Evolutionary conservation across 1,139 yeast species (phyloP), one percentile per base, ranked within the genome.

Genomic region (Kazachstania sp.): DNA sequence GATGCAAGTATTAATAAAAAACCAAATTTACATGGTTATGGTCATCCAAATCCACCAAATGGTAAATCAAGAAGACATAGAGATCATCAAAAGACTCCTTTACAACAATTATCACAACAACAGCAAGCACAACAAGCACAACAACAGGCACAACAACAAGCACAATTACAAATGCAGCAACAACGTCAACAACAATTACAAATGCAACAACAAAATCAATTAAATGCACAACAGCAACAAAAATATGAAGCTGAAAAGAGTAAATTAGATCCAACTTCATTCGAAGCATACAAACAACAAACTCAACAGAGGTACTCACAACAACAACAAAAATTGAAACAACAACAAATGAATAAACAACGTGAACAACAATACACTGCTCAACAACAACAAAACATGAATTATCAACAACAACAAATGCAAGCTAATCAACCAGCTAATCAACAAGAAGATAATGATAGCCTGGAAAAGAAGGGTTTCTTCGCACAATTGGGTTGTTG

Each of bases 21-120:
- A 63, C 87, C 92, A 48, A 84, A 84, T 58, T 67, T 84, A 51
- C 92, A 84, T 65, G 94, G 94, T 13, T 84, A 84, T 62, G 96
- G 96, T 45, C 79, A 77, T 58, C 80, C 82, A 56, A 75, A 73
- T 51, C 80, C 80, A 42, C 78, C 79, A 51, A 68, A 67, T 46
- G 71, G 67, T 32, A 69, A 70, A 55, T 63, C 64, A 46, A 68
- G 68, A 51, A 70, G 67, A 55, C 68, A 65, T 49, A 66, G 66
- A 57, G 64, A 60, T 50, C 58, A 64, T n/a, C 43, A 43, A 16
- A 35, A 19, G 32, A 43, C 37, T 31, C 48, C 45, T 35, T 43
- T 45, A 34, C 53, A 38, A 37, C 50, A 49, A 39, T 57, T 52
- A 29, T 54, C 44, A 51, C 59, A 49, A 26, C 55, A 49, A 44